A percentile compares a stretch with the other conserved stretches of the same genome.
phyloP scores from a whole-genome alignment of 352 stramenopile species.

The Pythium monospermum region DNA sequence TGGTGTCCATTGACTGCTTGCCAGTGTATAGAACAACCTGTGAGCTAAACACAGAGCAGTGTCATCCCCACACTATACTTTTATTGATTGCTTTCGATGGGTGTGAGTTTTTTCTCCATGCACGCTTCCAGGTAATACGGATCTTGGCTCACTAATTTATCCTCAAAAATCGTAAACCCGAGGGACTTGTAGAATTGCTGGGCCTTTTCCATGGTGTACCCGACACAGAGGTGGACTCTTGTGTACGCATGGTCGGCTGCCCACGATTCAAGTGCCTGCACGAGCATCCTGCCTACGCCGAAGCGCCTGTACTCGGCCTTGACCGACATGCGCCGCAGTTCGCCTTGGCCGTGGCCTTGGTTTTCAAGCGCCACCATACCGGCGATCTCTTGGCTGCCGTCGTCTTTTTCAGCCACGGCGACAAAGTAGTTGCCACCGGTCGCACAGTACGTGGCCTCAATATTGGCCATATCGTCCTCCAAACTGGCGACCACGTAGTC shows the following conservation, averaged over 20 bases:
- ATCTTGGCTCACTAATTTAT: not conserved
- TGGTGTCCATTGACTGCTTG: no score
- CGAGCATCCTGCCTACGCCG: conserved; percentile 30
- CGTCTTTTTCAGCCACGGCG: conserved; percentile 17
- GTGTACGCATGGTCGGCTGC: conserved; percentile 15
- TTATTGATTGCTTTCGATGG: no score
- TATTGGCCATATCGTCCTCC: conserved; percentile 30
- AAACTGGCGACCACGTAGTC: conserved; percentile 23
- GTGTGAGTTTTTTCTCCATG: not conserved
- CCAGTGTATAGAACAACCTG: no score
- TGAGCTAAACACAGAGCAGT: no score
- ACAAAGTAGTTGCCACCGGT: conserved; percentile 46
- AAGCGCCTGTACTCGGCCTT: conserved; percentile 26
- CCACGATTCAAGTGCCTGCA: conserved; percentile 35
- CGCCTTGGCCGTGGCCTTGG: conserved; percentile 19
- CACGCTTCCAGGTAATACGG: not conserved
- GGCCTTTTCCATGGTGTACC: not conserved
- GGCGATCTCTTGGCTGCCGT: conserved; percentile 10
- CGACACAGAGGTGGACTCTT: not conserved
- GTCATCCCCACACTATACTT: no score
- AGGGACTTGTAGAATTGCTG: conserved; percentile 6
- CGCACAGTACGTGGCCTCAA: conserved; percentile 31
- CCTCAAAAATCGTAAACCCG: not conserved
- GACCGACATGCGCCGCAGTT: conserved; percentile 46
- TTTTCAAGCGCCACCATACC: conserved; percentile 30